These are phyloP conservation scores for Lycium barbarum DNA, from an alignment of 257 asterid species.

Conservation along the genomic window DNA sequence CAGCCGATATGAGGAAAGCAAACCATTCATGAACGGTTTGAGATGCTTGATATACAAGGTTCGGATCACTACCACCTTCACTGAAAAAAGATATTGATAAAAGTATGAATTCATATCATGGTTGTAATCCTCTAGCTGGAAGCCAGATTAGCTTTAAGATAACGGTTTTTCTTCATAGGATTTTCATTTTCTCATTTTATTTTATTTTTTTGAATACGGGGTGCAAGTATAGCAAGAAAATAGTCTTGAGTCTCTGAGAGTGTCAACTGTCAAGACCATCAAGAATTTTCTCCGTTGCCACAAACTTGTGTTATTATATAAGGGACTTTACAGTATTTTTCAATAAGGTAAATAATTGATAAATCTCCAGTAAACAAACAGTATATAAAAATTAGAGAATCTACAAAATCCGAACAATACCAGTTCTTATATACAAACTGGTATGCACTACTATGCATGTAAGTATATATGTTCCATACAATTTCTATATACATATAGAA, in stretches of 20 bases:
- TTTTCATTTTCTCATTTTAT: background rate
- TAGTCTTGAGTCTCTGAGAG: background rate
- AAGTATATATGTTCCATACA: background rate
- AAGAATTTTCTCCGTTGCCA: background rate
- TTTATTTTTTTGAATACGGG: background rate
- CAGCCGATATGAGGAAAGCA: background rate
- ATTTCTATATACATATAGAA: background rate
- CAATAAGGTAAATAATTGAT: background rate
- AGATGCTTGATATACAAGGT: conserved; percentile 22
- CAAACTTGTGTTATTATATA: background rate
- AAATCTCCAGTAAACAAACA: background rate
- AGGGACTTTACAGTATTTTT: background rate
- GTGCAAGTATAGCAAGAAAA: background rate
- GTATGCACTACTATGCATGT: no score
- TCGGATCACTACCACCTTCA: background rate
- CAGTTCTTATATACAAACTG: background rate
- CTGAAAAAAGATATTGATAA: background rate
- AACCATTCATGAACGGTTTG: background rate
- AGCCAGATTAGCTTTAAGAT: background rate
- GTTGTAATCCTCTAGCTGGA: background rate
- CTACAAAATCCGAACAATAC: background rate
- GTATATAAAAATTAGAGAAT: background rate
- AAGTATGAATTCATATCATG: background rate
- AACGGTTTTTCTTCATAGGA: background rate
- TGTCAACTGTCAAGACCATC: background rate